Evolutionary conservation across 257 asterid species (phyloP), one percentile per base, ranked within the genome.

Genomic region (Penstemon barbatus): DNA sequence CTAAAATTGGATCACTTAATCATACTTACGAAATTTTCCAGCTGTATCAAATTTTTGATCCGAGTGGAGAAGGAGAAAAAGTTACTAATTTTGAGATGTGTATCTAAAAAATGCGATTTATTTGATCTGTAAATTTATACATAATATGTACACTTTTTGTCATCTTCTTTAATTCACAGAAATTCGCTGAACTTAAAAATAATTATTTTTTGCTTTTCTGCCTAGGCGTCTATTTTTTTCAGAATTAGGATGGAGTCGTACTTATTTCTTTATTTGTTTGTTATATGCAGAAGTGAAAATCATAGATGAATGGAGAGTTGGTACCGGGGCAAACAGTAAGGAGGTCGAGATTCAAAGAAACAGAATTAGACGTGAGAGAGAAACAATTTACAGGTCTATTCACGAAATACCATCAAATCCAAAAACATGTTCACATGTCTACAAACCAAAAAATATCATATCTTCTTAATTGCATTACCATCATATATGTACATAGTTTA

Each of bases 271-370:
- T 8, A 13, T 25, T 15, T n/a, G n/a, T n/a, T 80, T 73, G 70
- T 76, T 70, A 55, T 74, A 13, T 82, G 90, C 96, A 94, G 99
- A 86, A 80, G 15, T 87, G 64, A 74, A 51, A 65, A 74, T 84
- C 13, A 68, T 36, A 6, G 87, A 73, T 74, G 45, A 78, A 46
- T 94, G 96, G 96, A 69, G 77, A 38, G 89, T 91, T 4, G 86
- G 87, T 39, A 53, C 66, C 3, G 99, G 99, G 7, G 84, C 75
- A 49, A 79, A 69, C 50, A 94, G 99, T 75, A 91, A 94, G 80
- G 99, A 94, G 87, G 87, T 91, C 7, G 99, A 91, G 63, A 82
- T 86, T 75, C 97, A 94, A 84, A 91, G 79, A 63, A 85, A 80
- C 68, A 82, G 98, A 81, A 86, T 77, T 19, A 82, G 74, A 39